phyloP scores from a whole-genome alignment of 352 stramenopile species.

The Phytophthora sojae region DNA sequence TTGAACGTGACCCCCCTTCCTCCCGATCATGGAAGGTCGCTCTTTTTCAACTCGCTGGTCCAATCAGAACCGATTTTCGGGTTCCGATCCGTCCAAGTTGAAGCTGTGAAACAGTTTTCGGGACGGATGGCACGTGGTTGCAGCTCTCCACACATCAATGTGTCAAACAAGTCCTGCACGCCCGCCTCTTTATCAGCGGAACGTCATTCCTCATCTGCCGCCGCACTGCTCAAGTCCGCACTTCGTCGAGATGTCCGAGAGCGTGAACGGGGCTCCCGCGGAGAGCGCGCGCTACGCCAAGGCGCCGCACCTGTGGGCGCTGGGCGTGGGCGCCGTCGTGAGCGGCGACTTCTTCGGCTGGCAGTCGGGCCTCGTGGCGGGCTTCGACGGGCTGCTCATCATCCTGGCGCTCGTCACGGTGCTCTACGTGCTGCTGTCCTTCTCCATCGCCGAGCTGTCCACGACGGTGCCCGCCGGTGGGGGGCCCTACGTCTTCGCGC shows the following conservation, averaged over 20 bases:
- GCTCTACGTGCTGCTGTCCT: conserved; percentile 71
- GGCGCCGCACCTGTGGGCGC: background rate
- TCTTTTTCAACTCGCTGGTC: conserved; percentile 23
- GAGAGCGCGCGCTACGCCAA: conserved; percentile 53
- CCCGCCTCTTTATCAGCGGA: conserved; percentile 10
- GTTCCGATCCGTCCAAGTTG: conserved; percentile 23
- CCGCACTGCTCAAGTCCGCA: conserved; percentile 6
- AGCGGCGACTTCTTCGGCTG: conserved; percentile 73
- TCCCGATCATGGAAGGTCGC: background rate
- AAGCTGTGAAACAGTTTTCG: conserved; percentile 26
- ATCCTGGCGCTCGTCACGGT: conserved; percentile 31
- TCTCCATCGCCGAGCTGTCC: conserved; percentile 77
- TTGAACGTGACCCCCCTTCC: conserved; percentile 15
- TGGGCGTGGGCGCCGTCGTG: conserved; percentile 35
- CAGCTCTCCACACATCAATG: conserved; percentile 24
- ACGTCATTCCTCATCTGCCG: conserved; percentile 19
- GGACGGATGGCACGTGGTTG: conserved; percentile 26
- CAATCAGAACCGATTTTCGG: conserved; percentile 7
- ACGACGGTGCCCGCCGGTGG: conserved; percentile 60
- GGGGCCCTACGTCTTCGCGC: conserved; percentile 71
- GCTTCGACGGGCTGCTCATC: conserved; percentile 68
- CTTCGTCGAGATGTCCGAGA: conserved; percentile 19
- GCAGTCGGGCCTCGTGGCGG: conserved; percentile 60
- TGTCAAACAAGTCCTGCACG: background rate
- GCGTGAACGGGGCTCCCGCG: conserved; percentile 7